phyloP scores from a whole-genome alignment of 1,139 yeast genomes.

The Kodamaea derodonti region DNA sequence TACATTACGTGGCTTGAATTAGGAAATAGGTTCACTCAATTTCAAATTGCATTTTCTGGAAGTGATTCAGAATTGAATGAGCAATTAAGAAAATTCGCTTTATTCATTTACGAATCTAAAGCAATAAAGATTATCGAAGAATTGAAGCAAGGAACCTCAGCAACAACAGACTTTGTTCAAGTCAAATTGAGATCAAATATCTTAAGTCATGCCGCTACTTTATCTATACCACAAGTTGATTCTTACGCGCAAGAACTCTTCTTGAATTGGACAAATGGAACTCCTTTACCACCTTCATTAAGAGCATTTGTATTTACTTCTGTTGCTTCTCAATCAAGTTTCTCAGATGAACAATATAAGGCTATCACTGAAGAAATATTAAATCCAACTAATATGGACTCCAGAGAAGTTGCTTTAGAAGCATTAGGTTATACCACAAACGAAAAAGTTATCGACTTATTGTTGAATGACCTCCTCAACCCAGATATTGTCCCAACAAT shows the following conservation, averaged over 20 bases:
- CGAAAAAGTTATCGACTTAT: slow-evolving; percentile 28
- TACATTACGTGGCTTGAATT: slow-evolving; percentile 68
- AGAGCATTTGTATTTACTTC: slow-evolving; percentile 53
- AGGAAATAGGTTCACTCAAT: slow-evolving; percentile 36
- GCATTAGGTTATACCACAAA: slow-evolving; percentile 59
- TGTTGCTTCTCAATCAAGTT: slow-evolving; percentile 38
- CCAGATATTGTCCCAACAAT: slow-evolving; percentile 55
- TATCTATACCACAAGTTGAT: slow-evolving; percentile 47
- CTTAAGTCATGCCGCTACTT: slow-evolving; percentile 49
- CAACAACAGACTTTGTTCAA: slow-evolving; percentile 38
- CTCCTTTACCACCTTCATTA: slow-evolving; percentile 50
- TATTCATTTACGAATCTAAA: slow-evolving; percentile 38
- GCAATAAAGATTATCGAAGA: slow-evolving; percentile 24
- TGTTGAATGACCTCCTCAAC: slow-evolving; percentile 39
- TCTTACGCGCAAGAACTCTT: slow-evolving; percentile 43
- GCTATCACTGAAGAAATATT: slow-evolving; percentile 47
- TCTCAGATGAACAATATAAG: slow-evolving; percentile 43
- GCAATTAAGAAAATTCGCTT: slow-evolving; percentile 39
- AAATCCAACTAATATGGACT: slow-evolving; percentile 60
- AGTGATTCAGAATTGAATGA: slow-evolving; percentile 25
- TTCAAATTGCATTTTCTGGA: slow-evolving; percentile 47
- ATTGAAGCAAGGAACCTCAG: slow-evolving; percentile 17
- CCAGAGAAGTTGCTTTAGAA: slow-evolving; percentile 59
- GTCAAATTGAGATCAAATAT: slow-evolving; percentile 51
- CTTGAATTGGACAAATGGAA: slow-evolving; percentile 29